These are phyloP conservation scores for Austroboletus festivus DNA, from an alignment of 768 basidiomycete species.

Conservation along the genomic window DNA sequence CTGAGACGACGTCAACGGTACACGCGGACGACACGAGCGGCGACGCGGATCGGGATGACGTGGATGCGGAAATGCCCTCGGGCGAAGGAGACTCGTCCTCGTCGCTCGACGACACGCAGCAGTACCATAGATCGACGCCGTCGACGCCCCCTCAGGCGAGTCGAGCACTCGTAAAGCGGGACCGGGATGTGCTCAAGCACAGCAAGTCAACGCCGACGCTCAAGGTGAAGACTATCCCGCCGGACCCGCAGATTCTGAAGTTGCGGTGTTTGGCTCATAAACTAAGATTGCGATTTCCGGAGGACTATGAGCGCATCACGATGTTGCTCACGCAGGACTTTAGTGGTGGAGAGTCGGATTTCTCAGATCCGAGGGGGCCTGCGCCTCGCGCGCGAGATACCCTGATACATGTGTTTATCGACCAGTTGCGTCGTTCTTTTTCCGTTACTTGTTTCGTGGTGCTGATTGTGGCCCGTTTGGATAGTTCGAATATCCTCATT, in stretches of 20 bases:
- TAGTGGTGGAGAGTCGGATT: slow-evolving; percentile 34
- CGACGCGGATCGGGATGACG: slow-evolving; percentile 27
- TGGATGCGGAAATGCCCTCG: slow-evolving; percentile 10
- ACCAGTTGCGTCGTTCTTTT: slow-evolving; percentile 37
- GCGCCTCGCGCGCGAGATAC: slow-evolving; percentile 32
- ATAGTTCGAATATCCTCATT: slow-evolving; percentile 83
- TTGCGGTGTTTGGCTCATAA: slow-evolving; percentile 55
- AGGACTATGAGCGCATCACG: slow-evolving; percentile 39
- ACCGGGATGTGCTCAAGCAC: slow-evolving; percentile 34
- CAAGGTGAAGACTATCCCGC: slow-evolving; percentile 37
- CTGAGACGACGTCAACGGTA: slow-evolving; percentile 22
- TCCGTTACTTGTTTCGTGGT: not conserved
- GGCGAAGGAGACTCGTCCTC: slow-evolving; percentile 29
- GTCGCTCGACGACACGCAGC: slow-evolving; percentile 20
- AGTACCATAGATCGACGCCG: slow-evolving; percentile 25
- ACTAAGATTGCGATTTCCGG: slow-evolving; percentile 54
- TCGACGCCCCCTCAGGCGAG: slow-evolving; percentile 32
- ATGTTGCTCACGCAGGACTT: slow-evolving; percentile 33
- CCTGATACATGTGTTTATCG: slow-evolving; percentile 41
- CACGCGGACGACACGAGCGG: slow-evolving; percentile 23
- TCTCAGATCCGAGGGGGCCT: slow-evolving; percentile 34
- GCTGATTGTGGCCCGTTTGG: too few species aligned
- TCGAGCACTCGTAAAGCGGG: slow-evolving; percentile 19
- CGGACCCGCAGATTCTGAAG: slow-evolving; percentile 47
- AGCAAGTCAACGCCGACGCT: slow-evolving; percentile 48